phyloP scores from a whole-genome alignment of 805 yeast genomes.

The Dipodascus geniculatus region DNA sequence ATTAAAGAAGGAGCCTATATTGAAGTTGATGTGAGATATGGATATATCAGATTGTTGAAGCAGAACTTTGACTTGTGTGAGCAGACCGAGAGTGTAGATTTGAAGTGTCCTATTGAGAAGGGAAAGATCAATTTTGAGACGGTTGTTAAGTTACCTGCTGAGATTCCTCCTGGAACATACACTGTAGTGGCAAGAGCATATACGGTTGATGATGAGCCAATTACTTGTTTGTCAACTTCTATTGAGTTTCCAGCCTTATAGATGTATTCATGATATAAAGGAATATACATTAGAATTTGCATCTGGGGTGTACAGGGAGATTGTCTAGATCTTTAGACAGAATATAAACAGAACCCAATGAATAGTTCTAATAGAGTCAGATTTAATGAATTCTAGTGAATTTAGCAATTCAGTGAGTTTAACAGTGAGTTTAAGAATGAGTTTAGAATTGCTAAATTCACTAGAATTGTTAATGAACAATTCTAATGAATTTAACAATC shows the following conservation, averaged over 20 bases:
- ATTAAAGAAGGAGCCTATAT: slow-evolving; percentile 85
- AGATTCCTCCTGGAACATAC: slow-evolving; percentile 94
- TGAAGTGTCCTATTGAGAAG: slow-evolving; percentile 68
- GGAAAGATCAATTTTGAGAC: slow-evolving; percentile 62
- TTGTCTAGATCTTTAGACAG: too few relatives aligned
- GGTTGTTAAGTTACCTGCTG: slow-evolving; percentile 71
- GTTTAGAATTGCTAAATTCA: too few relatives aligned
- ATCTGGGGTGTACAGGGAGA: too few relatives aligned
- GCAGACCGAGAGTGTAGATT: slow-evolving; percentile 67
- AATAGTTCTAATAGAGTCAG: too few relatives aligned
- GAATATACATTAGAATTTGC: too few relatives aligned
- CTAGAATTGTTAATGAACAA: too few relatives aligned
- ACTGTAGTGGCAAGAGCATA: slow-evolving; percentile 80
- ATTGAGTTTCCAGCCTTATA: slow-evolving; percentile 31
- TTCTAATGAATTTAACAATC: too few relatives aligned
- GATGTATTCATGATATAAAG: too few relatives aligned
- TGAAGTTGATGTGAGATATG: slow-evolving; percentile 86
- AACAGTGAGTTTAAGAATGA: too few relatives aligned
- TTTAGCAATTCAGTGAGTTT: too few relatives aligned
- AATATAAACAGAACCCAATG: too few relatives aligned
- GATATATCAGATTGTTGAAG: slow-evolving; percentile 76
- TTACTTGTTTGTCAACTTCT: slow-evolving; percentile 60
- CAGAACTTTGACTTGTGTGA: slow-evolving; percentile 93
- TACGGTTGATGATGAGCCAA: slow-evolving; percentile 67
- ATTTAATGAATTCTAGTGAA: too few relatives aligned